Evolutionary conservation across 2,329 filamentous ascomycete species (phyloP).

Genomic region (Fusarium floridanum): DNA sequence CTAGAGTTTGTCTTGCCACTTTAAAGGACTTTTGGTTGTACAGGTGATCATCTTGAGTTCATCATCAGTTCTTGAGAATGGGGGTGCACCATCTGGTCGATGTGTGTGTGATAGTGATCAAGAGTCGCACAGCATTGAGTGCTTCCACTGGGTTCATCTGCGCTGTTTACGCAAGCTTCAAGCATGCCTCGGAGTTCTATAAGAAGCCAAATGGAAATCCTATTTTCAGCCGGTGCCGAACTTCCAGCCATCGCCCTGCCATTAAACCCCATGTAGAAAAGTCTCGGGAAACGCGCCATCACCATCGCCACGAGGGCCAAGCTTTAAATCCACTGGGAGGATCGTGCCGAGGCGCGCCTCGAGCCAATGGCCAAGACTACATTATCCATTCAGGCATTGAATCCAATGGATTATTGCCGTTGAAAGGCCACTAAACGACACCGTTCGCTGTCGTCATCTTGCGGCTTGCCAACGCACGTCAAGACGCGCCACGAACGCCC

Average conservation of each 20-base stretch:
- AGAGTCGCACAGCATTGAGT: background rate
- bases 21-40: background rate
- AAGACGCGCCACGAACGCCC: conserved; percentile 8
- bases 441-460: conserved; percentile 11
- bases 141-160: background rate
- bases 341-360: background rate
- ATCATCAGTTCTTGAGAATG: background rate
- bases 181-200: background rate
- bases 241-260: background rate
- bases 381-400: background rate
- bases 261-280: background rate
- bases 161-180: background rate
- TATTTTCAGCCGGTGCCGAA: background rate
- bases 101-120: background rate
- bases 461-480: conserved; percentile 10
- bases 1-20: background rate
- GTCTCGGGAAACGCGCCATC: conserved; percentile 1
- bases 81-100: background rate
- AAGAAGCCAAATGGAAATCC: background rate
- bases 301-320: background rate
- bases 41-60: background rate
- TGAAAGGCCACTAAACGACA: conserved; percentile 1
- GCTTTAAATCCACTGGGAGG: background rate
- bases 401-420: background rate
- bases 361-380: background rate